These are phyloP conservation scores for Aspergillus indologenus DNA, from an alignment of 495 filamentous ascomycete species.

Conservation along the genomic window DNA sequence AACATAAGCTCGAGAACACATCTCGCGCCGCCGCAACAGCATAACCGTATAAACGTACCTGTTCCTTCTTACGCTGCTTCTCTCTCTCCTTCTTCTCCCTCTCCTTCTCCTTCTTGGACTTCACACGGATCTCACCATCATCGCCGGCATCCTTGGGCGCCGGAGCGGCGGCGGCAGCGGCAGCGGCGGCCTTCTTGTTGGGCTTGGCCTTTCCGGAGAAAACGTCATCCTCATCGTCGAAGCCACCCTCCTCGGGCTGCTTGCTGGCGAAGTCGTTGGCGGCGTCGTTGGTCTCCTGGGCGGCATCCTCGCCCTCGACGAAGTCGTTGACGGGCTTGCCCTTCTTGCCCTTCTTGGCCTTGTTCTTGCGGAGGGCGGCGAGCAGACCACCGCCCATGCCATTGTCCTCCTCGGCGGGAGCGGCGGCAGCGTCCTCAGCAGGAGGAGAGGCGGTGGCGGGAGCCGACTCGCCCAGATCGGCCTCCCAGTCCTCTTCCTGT, in stretches of 20 bases:
- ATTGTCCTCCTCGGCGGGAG: conserved; percentile 49
- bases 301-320: conserved; percentile 66
- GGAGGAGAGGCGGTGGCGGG: conserved; percentile 48
- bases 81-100: conserved; percentile 91
- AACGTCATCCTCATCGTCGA: conserved; percentile 74
- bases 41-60: conserved; percentile 43
- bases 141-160: conserved; percentile 47
- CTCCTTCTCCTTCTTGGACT: conserved; percentile 96
- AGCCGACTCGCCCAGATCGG: conserved; percentile 80
- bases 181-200: conserved; percentile 57
- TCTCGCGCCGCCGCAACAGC: conserved; percentile 10
- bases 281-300: conserved; percentile 36
- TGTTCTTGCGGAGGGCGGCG: conserved; percentile 83
- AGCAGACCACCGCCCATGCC: conserved; percentile 58
- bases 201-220: conserved; percentile 57
- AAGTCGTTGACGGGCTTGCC: conserved; percentile 69
- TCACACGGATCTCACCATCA: conserved; percentile 62
- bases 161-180: conserved; percentile 43
- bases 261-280: conserved; percentile 58
- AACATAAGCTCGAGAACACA: no score
- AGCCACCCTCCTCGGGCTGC: conserved; percentile 76
- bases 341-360: conserved; percentile 91
- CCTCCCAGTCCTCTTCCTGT: conserved; percentile 91
- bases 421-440: conserved; percentile 37
- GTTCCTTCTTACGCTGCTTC: conserved; percentile 90